Conservation (phyloP, 2,329 filamentous ascomycete species). For the Graphilbum sp. region DNA sequence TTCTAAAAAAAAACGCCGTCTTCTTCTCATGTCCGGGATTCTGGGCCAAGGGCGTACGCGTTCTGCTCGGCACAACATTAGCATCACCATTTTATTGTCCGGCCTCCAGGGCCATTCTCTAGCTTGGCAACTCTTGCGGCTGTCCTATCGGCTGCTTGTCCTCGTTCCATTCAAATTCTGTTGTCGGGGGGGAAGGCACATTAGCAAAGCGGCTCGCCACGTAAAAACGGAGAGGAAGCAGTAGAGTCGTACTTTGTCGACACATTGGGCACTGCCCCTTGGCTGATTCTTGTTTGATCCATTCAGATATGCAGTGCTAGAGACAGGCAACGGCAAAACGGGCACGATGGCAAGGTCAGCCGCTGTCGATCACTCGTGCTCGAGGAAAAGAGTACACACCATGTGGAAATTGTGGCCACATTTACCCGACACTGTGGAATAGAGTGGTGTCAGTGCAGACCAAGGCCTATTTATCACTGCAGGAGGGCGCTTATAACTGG, state of each 20-base stretch:
- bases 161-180: constrained; percentile 18
- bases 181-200: background rate
- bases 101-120: background rate
- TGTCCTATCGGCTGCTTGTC: constrained; percentile 8
- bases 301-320: constrained; percentile 87
- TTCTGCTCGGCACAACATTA: no score
- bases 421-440: constrained; percentile 65
- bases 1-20: no score
- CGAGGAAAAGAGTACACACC: constrained; percentile 39
- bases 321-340: background rate
- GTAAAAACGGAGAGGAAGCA: background rate
- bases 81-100: no score
- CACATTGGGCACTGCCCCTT: constrained; percentile 97
- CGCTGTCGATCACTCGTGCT: no score
- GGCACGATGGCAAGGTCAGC: no score
- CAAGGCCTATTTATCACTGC: background rate
- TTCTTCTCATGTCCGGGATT: no score
- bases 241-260: constrained; percentile 58
- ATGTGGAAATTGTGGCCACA: constrained; percentile 98
- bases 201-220: background rate
- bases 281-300: constrained; percentile 89
- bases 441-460: background rate
- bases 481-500: background rate
- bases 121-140: constrained; percentile 4
- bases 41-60: no score